These are phyloP conservation scores for Xylaria sp. DNA, from an alignment of 2,329 filamentous ascomycete genomes.

Conservation along the genomic window DNA sequence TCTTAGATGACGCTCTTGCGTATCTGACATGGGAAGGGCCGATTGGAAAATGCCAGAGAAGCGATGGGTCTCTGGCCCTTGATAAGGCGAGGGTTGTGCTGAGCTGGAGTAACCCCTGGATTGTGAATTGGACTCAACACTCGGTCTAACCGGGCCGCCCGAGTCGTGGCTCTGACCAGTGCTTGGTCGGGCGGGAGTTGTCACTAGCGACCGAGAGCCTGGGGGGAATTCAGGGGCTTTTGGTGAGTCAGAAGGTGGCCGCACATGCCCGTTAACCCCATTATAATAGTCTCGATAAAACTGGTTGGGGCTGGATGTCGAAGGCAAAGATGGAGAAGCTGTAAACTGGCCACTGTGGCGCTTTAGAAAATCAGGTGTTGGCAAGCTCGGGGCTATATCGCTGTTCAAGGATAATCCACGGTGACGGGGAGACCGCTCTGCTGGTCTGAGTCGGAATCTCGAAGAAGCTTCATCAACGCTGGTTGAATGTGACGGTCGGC, in stretches of 20 bases:
- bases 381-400: conserved; percentile 71
- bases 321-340: conserved; percentile 64
- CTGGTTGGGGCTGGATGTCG: conserved; percentile 63
- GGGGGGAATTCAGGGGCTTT: conserved; percentile 65
- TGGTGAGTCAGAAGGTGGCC: conserved; percentile 68
- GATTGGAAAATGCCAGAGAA: conserved; percentile 87
- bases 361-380: conserved; percentile 73
- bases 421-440: conserved; percentile 62
- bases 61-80: conserved; percentile 61
- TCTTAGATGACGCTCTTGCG: conserved; percentile 62
- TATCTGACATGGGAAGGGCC: conserved; percentile 82
- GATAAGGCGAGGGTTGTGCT: conserved; percentile 63
- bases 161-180: conserved; percentile 72
- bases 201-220: conserved; percentile 61
- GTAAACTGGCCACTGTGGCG: conserved; percentile 75
- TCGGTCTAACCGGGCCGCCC: conserved; percentile 61
- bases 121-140: conserved; percentile 61
- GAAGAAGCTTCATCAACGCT: conserved; percentile 63
- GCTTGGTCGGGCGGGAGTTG: conserved; percentile 62
- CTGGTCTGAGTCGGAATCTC: conserved; percentile 61
- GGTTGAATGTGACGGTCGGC: conserved; percentile 68
- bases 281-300: conserved; percentile 67
- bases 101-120: conserved; percentile 66
- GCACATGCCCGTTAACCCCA: conserved; percentile 55
- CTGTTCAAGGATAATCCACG: conserved; percentile 71